phyloP scores from a whole-genome alignment of 768 basidiomycete genomes.

The Agrocybe pediades region DNA sequence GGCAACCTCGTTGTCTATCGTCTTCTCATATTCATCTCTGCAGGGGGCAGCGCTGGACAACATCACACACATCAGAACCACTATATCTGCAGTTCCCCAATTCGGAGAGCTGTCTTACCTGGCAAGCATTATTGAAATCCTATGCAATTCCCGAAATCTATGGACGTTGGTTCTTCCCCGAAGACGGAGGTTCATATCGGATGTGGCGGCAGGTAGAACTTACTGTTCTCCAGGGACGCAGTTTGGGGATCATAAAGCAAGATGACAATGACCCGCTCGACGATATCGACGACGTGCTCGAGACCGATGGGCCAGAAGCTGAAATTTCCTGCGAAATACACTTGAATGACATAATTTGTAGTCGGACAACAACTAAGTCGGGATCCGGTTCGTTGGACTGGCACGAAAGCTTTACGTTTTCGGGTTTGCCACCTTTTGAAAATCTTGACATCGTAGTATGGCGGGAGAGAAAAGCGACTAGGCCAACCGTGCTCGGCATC shows the following conservation, averaged over 20 bases:
- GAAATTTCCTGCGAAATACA: conserved; percentile 82
- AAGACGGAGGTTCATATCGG: conserved; percentile 77
- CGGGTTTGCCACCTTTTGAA: conserved; percentile 80
- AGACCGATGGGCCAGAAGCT: conserved; percentile 58
- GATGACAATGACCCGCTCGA: conserved; percentile 14
- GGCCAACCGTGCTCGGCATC: conserved; percentile 58
- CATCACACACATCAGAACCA: conserved; percentile 55
- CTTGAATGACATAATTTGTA: conserved; percentile 65
- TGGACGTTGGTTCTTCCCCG: conserved; percentile 53
- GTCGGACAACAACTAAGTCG: conserved; percentile 74
- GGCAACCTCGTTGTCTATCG: not conserved
- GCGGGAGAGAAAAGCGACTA: conserved; percentile 66
- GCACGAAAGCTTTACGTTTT: conserved; percentile 77
- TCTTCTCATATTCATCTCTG: conserved; percentile 1
- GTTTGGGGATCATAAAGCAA: conserved; percentile 54
- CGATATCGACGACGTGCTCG: conserved; percentile 33
- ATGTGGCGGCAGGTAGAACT: conserved; percentile 87
- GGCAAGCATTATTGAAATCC: conserved; percentile 80
- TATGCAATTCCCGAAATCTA: conserved; percentile 83
- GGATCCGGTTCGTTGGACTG: conserved; percentile 71
- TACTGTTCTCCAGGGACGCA: conserved; percentile 71
- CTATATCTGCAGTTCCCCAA: conserved; percentile 75
- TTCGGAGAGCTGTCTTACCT: conserved; percentile 64
- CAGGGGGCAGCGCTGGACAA: conserved; percentile 65
- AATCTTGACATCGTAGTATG: conserved; percentile 68